phyloP scores from a whole-genome alignment of 257 asterid species.

The Solanum habrochaites region DNA sequence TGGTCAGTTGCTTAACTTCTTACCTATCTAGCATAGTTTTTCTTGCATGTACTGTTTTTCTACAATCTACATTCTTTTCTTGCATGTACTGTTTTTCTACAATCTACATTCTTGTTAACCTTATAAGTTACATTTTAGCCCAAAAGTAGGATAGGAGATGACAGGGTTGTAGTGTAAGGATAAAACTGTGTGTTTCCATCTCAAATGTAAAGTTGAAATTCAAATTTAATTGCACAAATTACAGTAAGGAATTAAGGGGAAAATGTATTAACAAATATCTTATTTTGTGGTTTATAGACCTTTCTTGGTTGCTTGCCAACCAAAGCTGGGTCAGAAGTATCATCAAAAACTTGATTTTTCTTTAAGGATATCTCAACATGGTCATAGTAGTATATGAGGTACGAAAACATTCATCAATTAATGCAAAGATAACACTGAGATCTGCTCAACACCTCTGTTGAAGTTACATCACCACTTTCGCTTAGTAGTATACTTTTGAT shows the following conservation, averaged over 20 bases:
- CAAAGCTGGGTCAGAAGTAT: not conserved
- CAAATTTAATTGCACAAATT: not conserved
- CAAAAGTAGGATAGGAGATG: not conserved
- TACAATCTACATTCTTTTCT: not conserved
- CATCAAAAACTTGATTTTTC: not conserved
- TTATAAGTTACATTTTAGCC: not conserved
- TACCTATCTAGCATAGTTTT: slow-evolving; percentile 1
- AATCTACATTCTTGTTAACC: not conserved
- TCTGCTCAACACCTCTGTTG: not conserved
- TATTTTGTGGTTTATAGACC: not conserved
- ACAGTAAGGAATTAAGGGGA: not conserved
- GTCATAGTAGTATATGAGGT: not conserved
- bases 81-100: not conserved
- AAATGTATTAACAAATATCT: not conserved
- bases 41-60: not conserved
- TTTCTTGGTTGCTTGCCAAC: not conserved
- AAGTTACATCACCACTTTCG: not conserved
- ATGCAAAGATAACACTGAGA: not conserved
- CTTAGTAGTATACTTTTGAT: not conserved
- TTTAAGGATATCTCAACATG: not conserved
- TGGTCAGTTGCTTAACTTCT: slow-evolving; percentile 49
- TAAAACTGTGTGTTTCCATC: not conserved
- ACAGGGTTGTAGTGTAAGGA: not conserved
- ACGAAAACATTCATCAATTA: not conserved
- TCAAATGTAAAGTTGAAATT: not conserved